Base-by-base conservation (phyloP, 2,329 filamentous ascomycete species). In the Ustilaginoidea virens region DNA sequence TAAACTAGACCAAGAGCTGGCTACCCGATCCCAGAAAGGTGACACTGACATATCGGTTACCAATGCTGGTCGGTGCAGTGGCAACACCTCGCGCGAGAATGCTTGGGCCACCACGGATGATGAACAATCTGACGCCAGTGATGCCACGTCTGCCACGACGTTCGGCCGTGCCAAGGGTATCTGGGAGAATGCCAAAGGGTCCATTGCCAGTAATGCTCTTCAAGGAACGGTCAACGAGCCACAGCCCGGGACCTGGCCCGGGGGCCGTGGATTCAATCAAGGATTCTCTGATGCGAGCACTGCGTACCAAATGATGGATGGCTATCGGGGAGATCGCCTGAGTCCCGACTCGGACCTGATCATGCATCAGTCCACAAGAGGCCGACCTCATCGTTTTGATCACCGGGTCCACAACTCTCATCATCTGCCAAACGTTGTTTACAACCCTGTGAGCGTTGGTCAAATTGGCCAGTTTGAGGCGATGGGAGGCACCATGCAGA, bases 1-100 rank as follows among this genome's bases (percentile, higher is more conserved):
- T 25, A 74, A 69, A 32, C 72, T 85, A 46, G 76, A 80, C 33
- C 66, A 80, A 30, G 75, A 83, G 53, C 62, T 82, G 35, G 63
- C 71, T 22, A 72, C 63, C 15, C 71, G 72, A 17, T 64, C 71
- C 32, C 58, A 60, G 19, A 72, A 69, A 41, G 58, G 17, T 15
- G 76, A 70, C 2, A 33, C 41, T 3, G 46, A 54, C 2, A 13
- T 32, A 3, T 31, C 40, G 14, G 23, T 28, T 21, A 35, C 43
- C 20, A 39, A 39, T 11, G 35, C 39, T 17, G 25, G 33, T 8
- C 42, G 45, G 10, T 32, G 32, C 27, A 32, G 43, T 17, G 29
- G 38, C 6, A 34, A 39, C 5, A 19, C 30, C 24, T 36, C 45
- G 16, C 52, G 52, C 12, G 65, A 65, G 25, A 60, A 48, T 36